Base-by-base conservation (phyloP, 2,329 filamentous ascomycete species). In the Colletotrichum cereale region DNA sequence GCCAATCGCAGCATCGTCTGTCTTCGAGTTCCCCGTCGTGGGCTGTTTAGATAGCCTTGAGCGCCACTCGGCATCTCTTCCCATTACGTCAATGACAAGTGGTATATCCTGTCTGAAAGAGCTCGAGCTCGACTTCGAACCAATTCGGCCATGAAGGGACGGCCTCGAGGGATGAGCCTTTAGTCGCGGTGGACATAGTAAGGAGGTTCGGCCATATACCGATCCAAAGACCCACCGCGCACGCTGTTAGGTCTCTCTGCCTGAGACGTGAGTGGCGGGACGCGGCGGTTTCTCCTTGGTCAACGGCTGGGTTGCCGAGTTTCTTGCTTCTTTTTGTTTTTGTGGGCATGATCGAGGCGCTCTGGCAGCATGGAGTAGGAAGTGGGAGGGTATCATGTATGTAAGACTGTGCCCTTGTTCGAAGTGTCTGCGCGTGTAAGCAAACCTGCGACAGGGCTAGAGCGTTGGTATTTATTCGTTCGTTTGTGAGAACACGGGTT, bases 321-420 rank as follows among this genome's bases (percentile, higher is more conserved):
- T 53, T 40, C 58, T 60, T 68, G 36, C 44, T 71, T 62, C 11
- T 14, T 6, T 5, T 48, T 24, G n/a, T 7, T 24, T 44, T 44
- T 66, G 48, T 69, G 18, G 47, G 50, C 21, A 55, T 42, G 48
- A 31, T 66, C 38, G 34, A 53, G 31, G 24, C 31, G 64, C 52
- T 57, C 26, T 26, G 57, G 21, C 40, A 57, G 38, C 34, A 67
- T 29, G 31, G 29, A 53, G 44, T 11, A 55, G 62, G 40, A 71
- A 47, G 44, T 24, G 62, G 63, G 40, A 71, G 48, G 42, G 65
- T 63, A 53, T 58, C 44, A 71, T 67, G 68, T 62, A 62, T 63
- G 68, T 71, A 31, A 68, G 64, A 71, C 57, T 58, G 34, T 62
- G 52, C 42, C 64, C 68, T 58, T 68, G 64, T 47, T 36, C n/a